Evolutionary conservation across 148 eudicot genomes (phyloP).

Genomic region (Cornus florida): DNA sequence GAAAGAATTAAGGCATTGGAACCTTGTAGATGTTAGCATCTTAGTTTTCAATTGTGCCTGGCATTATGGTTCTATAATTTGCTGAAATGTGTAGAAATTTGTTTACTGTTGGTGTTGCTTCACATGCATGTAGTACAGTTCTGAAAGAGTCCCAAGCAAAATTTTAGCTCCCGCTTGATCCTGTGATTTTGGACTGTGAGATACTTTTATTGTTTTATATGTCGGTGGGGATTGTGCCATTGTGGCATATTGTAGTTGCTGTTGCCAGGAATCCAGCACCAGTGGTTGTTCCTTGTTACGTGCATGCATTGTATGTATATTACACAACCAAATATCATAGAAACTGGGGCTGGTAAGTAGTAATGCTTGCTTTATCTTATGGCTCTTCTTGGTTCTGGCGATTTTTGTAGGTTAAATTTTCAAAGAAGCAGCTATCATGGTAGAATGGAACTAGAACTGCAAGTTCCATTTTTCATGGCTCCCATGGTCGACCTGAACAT

Average conservation of each 20-base stretch:
- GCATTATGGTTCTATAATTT: background rate
- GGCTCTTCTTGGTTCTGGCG: background rate
- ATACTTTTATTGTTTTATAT: too few species aligned
- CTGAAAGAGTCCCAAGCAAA: background rate
- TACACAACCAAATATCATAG: background rate
- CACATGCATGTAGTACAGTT: background rate
- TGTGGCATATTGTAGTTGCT: too few species aligned
- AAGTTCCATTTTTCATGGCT: background rate
- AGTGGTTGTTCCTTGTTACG: too few species aligned
- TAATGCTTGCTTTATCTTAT: background rate
- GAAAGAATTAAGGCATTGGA: background rate
- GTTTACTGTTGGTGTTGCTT: background rate
- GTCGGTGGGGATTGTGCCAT: too few species aligned
- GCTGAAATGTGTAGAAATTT: background rate
- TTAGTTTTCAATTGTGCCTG: background rate
- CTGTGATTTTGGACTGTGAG: too few species aligned
- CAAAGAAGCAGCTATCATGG: background rate
- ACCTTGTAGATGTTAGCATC: background rate
- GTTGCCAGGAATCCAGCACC: too few species aligned
- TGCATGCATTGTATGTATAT: background rate
- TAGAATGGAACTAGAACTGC: background rate
- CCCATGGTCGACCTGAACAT: background rate
- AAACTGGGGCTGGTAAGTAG: background rate
- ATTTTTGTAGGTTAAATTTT: slow-evolving; percentile 3
- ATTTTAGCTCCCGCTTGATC: too few species aligned